Evolutionary conservation across 768 basidiomycete genomes (phyloP).

Genomic region (Pisolithus tinctorius): DNA sequence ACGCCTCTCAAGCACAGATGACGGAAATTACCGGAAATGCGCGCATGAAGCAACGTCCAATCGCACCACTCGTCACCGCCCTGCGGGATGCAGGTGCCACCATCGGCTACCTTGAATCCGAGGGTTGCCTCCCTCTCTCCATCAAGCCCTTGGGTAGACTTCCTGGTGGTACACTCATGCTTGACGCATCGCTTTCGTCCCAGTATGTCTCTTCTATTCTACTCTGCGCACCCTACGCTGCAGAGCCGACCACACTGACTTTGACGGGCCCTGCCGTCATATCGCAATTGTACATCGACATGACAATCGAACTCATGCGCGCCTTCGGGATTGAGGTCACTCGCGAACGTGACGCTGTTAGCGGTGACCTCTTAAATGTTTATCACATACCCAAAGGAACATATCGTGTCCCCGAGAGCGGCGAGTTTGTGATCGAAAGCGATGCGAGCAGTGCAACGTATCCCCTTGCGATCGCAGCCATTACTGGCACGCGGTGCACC

Average conservation of each 20-base stretch:
- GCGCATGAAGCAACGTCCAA: slow-evolving; percentile 97
- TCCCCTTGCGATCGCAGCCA: slow-evolving; percentile 93
- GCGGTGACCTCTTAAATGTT: slow-evolving; percentile 62
- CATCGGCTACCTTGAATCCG: slow-evolving; percentile 70
- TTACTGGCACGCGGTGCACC: slow-evolving; percentile 95
- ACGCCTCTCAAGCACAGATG: slow-evolving; percentile 32
- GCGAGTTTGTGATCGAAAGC: slow-evolving; percentile 82
- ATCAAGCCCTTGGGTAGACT: slow-evolving; percentile 74
- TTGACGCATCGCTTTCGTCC: slow-evolving; percentile 91
- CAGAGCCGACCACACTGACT: slow-evolving; percentile 77
- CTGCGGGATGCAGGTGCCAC: slow-evolving; percentile 72
- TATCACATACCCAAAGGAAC: slow-evolving; percentile 81
- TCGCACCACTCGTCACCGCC: slow-evolving; percentile 90
- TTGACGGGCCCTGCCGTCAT: slow-evolving; percentile 93
- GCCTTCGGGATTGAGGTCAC: slow-evolving; percentile 79
- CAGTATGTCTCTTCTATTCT: slow-evolving; percentile 98
- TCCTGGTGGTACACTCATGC: slow-evolving; percentile 71
- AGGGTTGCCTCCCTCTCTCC: slow-evolving; percentile 83
- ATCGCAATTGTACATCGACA: slow-evolving; percentile 98
- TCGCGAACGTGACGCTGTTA: slow-evolving; percentile 52
- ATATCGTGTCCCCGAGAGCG: slow-evolving; percentile 64
- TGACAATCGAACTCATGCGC: slow-evolving; percentile 98
- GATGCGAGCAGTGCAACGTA: slow-evolving; percentile 97
- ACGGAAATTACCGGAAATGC: slow-evolving; percentile 96
- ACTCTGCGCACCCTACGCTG: slow-evolving; percentile 92